phyloP scores from a whole-genome alignment of 1,284 basidiomycete species.

The Heterobasidion occidentale region DNA sequence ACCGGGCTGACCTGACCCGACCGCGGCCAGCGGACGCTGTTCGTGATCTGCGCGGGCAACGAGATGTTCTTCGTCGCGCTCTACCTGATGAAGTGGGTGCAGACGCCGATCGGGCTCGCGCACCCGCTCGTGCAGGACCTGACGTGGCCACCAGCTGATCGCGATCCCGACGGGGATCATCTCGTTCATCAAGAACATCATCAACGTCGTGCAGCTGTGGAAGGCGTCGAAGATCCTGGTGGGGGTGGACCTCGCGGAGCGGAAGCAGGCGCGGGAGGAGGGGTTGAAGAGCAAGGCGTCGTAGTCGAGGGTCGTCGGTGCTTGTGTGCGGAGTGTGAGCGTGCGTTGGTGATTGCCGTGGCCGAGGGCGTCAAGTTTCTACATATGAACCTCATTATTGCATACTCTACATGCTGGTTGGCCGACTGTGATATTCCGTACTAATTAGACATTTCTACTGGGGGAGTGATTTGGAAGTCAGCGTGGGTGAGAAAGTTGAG shows the following conservation, averaged over 20 bases:
- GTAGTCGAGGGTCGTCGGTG: constrained; percentile 7
- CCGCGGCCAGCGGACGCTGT: constrained; percentile 63
- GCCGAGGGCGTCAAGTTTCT: background rate
- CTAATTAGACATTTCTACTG: constrained; percentile 1
- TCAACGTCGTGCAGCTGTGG: constrained; percentile 97
- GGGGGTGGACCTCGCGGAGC: constrained; percentile 81
- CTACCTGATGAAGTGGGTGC: constrained; percentile 89
- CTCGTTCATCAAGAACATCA: constrained; percentile 83
- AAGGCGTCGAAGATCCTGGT: constrained; percentile 96
- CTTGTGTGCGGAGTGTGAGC: background rate
- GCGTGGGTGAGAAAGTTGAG: background rate
- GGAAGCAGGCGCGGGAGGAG: constrained; percentile 60
- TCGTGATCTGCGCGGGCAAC: constrained; percentile 94
- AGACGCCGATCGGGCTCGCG: constrained; percentile 49
- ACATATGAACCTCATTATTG: constrained; percentile 2
- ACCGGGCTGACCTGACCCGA: background rate
- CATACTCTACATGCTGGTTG: background rate
- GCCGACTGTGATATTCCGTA: constrained; percentile 5
- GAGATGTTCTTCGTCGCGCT: constrained; percentile 95
- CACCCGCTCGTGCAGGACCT: constrained; percentile 28
- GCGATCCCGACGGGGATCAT: constrained; percentile 66
- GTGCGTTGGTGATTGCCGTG: background rate
- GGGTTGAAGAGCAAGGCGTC: constrained; percentile 14
- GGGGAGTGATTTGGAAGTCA: background rate
- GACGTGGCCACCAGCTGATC: constrained; percentile 81